These are phyloP conservation scores for Xylariaceae sp. DNA, from an alignment of 2,329 filamentous ascomycete species.

Conservation along the genomic window DNA sequence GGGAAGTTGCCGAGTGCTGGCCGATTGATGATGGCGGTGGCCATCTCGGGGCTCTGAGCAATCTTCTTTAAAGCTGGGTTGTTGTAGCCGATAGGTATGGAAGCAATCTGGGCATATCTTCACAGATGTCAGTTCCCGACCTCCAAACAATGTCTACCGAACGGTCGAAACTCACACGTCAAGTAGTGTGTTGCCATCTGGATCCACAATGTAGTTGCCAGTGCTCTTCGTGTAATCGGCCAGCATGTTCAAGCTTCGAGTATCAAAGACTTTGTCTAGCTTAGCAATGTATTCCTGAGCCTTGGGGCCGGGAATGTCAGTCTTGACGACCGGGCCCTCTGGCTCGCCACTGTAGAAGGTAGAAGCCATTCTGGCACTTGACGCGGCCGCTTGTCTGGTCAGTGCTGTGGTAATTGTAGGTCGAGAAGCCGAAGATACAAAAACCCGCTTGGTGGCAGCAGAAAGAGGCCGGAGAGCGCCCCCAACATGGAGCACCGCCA, in stretches of 20 bases:
- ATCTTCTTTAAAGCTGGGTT: constrained; percentile 77
- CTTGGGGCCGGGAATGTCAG: constrained; percentile 76
- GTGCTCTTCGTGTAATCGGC: constrained; percentile 75
- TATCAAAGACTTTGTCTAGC: constrained; percentile 83
- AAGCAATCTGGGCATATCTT: constrained; percentile 89
- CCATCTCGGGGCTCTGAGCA: constrained; percentile 79
- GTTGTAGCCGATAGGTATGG: constrained; percentile 92
- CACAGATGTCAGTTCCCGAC: constrained; percentile 25
- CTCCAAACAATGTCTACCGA: neutral
- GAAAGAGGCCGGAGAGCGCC: constrained; percentile 37
- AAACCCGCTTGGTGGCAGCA: constrained; percentile 27
- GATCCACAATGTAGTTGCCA: constrained; percentile 82
- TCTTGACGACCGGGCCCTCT: constrained; percentile 59
- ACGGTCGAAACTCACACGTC: constrained; percentile 63
- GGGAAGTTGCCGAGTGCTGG: constrained; percentile 93
- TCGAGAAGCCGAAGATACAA: constrained; percentile 21
- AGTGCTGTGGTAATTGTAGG: constrained; percentile 24
- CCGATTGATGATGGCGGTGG: constrained; percentile 81
- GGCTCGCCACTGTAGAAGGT: constrained; percentile 54
- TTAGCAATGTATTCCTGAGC: constrained; percentile 72
- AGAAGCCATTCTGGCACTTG: constrained; percentile 38
- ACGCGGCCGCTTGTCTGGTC: constrained; percentile 28
- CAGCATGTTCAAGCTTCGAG: constrained; percentile 83
- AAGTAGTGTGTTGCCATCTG: constrained; percentile 74
- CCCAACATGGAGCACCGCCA: constrained; percentile 40